Conservation (phyloP, 106 monocot species). For the Narthecium ossifragum region DNA sequence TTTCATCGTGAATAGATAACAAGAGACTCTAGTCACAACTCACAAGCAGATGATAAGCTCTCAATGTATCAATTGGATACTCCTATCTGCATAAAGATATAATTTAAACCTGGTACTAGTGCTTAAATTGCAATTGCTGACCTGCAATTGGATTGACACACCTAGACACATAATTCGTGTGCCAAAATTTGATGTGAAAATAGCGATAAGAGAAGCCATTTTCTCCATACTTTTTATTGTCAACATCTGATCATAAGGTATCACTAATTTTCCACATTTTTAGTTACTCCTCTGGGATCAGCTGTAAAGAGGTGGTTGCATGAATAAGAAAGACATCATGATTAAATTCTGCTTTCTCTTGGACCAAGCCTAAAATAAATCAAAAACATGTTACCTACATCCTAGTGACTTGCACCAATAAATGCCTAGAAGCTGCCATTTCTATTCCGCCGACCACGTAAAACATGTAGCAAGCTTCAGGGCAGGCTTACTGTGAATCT, state of each 20-base stretch:
- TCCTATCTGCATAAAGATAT: too few species aligned
- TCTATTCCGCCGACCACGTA: constrained; percentile 80
- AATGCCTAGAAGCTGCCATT: constrained; percentile 81
- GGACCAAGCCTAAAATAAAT: too few species aligned
- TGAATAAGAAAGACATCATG: neutral
- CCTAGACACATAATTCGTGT: constrained; percentile 75
- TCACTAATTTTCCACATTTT: constrained; percentile 65
- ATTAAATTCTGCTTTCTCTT: too few species aligned
- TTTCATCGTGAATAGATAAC: too few species aligned
- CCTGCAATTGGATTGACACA: constrained; percentile 63
- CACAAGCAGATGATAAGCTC: too few species aligned
- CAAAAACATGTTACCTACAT: too few species aligned
- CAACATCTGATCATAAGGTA: constrained; percentile 14
- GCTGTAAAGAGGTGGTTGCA: constrained; percentile 74
- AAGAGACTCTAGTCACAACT: too few species aligned
- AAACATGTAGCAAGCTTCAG: constrained; percentile 32
- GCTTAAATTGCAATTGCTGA: too few species aligned
- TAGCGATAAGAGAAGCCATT: constrained; percentile 38
- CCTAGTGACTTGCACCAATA: constrained; percentile 83
- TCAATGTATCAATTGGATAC: too few species aligned
- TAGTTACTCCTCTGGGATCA: constrained; percentile 68
- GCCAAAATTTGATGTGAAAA: constrained; percentile 64
- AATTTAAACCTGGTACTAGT: too few species aligned
- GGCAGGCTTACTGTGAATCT: constrained; percentile 14
- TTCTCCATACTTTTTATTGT: constrained; percentile 2